Base-by-base conservation (phyloP, 345 rosid species). In the Mangifera indica region DNA sequence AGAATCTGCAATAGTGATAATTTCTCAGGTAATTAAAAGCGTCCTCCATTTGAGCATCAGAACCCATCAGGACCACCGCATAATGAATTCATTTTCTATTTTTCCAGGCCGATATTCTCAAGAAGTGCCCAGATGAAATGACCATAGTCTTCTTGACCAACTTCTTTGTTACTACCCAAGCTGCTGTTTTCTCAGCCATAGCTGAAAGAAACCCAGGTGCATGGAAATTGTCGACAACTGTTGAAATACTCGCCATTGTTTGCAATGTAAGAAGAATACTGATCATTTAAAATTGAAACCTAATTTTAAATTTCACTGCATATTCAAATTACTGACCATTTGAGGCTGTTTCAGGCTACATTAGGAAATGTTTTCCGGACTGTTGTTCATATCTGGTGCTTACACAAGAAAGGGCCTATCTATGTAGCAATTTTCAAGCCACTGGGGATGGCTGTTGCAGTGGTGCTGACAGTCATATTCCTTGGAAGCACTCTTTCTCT, bases 391-490 rank as follows among this genome's bases (percentile, higher is more conserved):
- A 80, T 85, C 26, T 82, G 88, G 88, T 73, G 81, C 81, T 37
- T 77, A 65, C 61, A 32, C 11, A 72, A 58, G 74, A 84, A 73
- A 25, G 85, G 88, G 15, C 82, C 84, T 13, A 67, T 80, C 1
- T 82, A 60, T 37, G 88, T 84, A 12, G 63, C 85, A 69, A 78
- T 84, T 81, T 84, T 84, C 84, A 79, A 61, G 79, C 85, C 87
- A 8, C 44, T 84, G 76, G 85, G 85, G 34, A 84, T 84, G 58
- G 78, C 32, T 59, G 18, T 82, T 73, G 79, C 87, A 9, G 72
- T 76, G 9, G 15, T 59, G 55, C 44, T 84, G 60, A 61, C 77
- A 14, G 69, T 78, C 71, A 8, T 37, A 7, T 78, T 84, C 58
- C 82, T 84, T 15, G 84, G 84, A 0, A 80, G 72, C 14, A 52